Base-by-base conservation (phyloP, 2,329 filamentous ascomycete species). In the Camptophora hylomeconis region DNA sequence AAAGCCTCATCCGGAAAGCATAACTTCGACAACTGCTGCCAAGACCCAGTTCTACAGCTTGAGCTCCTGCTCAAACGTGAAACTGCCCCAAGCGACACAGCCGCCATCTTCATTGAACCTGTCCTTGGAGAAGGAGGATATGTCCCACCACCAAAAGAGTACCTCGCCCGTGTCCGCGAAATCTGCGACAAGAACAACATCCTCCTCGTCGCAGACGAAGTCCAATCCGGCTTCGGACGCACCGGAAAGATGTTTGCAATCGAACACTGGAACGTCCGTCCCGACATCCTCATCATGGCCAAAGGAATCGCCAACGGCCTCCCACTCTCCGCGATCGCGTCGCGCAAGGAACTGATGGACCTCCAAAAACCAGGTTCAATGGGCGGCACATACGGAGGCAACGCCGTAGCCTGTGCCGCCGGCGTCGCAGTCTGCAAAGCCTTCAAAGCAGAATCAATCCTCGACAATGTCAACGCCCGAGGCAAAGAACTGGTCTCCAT, bases 191-290 rank as follows among this genome's bases (percentile, higher is more conserved):
- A 56, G 37, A 45, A 61, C 44, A 51, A 52, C 21, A 58, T 60
- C 25, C 50, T 61, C 2, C 46, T 61, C 5, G 54, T 61, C 3
- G 41, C 42, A 8, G 58, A 61, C 31, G 58, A 61, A 32, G 58
- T 61, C 2, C 57, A 60, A 30, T 56, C 45, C 17, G 58, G 57
- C 6, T 58, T 56, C 38, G 58, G 57, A 2, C 49, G 57, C 17
- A 61, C 57, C 2, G 58, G 57, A 12, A 52, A 54, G 22, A 56
- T 59, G 51, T 60, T 58, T 33, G 56, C 55, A 5, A 42, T 58
- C 8, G 53, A 61, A 35, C 53, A 60, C 33, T 58, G 47, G 33
- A 49, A 47, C 14, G 55, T 61, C 11, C 45, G 53, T 11, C 58
- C 57, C 3, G 57, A 61, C 26, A 55, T 61, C 16, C 37, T 60